phyloP scores from a whole-genome alignment of 495 filamentous ascomycete species.

The Margaritispora aquatica region DNA sequence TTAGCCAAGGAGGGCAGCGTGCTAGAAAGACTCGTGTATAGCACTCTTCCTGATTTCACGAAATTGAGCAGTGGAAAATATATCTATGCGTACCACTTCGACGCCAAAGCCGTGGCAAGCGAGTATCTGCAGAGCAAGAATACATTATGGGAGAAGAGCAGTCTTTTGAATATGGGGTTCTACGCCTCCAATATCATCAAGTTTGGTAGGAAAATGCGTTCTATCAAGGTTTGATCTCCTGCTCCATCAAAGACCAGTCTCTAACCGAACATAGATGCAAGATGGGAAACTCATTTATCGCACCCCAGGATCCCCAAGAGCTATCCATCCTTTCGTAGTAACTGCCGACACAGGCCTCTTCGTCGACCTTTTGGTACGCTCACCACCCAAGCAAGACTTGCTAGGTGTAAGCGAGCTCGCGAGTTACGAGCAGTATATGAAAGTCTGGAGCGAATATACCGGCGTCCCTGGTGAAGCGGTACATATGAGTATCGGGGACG shows the following conservation, averaged over 20 bases:
- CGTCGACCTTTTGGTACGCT: constrained; percentile 6
- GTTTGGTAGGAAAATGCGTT: constrained; percentile 3
- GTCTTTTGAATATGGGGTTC: constrained; percentile 20
- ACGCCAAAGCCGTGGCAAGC: constrained; percentile 25
- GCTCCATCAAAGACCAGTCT: too few relatives aligned
- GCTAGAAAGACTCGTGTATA: constrained; percentile 43
- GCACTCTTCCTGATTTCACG: constrained; percentile 29
- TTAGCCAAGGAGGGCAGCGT: neutral
- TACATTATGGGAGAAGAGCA: constrained; percentile 17
- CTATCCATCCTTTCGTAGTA: constrained; percentile 11
- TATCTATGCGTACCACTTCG: constrained; percentile 34
- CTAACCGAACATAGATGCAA: neutral
- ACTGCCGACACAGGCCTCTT: constrained; percentile 11
- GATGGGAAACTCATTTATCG: constrained; percentile 6
- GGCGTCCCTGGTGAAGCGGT: neutral
- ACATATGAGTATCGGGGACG: constrained; percentile 7
- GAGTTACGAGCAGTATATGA: constrained; percentile 7
- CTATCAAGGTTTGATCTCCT: constrained; percentile 5
- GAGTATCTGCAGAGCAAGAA: constrained; percentile 10
- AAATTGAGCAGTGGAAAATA: constrained; percentile 29
- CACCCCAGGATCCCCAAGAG: constrained; percentile 1
- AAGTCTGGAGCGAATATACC: constrained; percentile 12
- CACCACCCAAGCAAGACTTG: constrained; percentile 12
- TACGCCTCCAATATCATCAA: constrained; percentile 14
- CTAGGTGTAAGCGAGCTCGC: constrained; percentile 15